These are phyloP conservation scores for Pseudocercospora crystallina DNA, from an alignment of 2,329 filamentous ascomycete species.

Conservation along the genomic window DNA sequence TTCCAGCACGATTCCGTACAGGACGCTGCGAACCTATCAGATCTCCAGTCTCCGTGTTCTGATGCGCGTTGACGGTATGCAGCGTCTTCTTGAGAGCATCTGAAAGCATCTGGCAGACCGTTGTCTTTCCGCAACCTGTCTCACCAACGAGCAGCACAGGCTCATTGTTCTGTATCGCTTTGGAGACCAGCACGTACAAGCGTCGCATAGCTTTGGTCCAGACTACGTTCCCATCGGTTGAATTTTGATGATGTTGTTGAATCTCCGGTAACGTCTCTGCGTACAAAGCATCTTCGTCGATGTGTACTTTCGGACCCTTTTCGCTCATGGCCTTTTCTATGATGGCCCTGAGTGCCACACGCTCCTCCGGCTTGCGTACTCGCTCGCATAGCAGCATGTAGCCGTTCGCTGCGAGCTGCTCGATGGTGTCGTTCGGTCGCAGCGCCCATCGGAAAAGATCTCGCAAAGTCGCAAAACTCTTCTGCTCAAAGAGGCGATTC, in stretches of 20 bases:
- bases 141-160: conserved; percentile 93
- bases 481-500: conserved; percentile 89
- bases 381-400: conserved; percentile 96
- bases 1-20: conserved; percentile 76
- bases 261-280: conserved; percentile 46
- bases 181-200: conserved; percentile 83
- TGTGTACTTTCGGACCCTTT: conserved; percentile 60
- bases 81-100: conserved; percentile 74
- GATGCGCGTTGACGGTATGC: conserved; percentile 93
- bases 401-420: conserved; percentile 86
- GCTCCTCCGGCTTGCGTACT: conserved; percentile 87
- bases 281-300: conserved; percentile 75
- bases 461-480: conserved; percentile 93
- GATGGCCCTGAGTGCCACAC: conserved; percentile 76
- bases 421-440: conserved; percentile 76
- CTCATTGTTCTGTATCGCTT: conserved; percentile 85
- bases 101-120: conserved; percentile 87
- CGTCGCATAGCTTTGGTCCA: conserved; percentile 96
- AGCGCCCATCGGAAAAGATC: conserved; percentile 96
- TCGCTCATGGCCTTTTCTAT: conserved; percentile 84
- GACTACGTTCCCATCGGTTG: conserved; percentile 67
- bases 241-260: conserved; percentile 30
- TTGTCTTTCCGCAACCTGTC: conserved; percentile 97
- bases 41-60: conserved; percentile 96
- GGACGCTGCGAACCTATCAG: conserved; percentile 93